Conservation (phyloP, 2,329 filamentous ascomycete species). For the Diplodia intermedia region DNA sequence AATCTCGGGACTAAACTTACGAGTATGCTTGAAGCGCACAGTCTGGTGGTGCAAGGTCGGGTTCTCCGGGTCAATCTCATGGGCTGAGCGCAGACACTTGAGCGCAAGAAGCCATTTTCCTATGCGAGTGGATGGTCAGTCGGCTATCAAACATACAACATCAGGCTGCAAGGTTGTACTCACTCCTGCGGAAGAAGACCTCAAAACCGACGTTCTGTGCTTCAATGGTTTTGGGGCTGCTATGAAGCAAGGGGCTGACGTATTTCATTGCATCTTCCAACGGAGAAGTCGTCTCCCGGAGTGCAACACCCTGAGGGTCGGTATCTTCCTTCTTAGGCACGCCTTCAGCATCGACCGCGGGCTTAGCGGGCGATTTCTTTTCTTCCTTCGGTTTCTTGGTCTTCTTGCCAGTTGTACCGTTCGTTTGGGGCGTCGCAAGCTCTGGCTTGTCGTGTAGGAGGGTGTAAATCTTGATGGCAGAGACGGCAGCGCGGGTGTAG, state of each 20-base stretch:
- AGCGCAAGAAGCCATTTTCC: conserved; percentile 89
- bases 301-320: conserved; percentile 81
- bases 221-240: conserved; percentile 79
- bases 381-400: conserved; percentile 88
- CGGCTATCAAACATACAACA: background rate
- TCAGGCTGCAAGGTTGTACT: conserved; percentile 45
- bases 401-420: conserved; percentile 65
- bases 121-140: conserved; percentile 48
- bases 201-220: conserved; percentile 88
- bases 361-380: conserved; percentile 64
- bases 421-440: conserved; percentile 65
- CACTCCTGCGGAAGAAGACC: conserved; percentile 84
- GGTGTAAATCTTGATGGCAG: conserved; percentile 81
- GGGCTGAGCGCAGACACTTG: conserved; percentile 79
- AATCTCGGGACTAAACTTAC: conserved; percentile 40
- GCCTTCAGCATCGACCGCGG: conserved; percentile 66
- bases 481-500: conserved; percentile 82
- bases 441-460: conserved; percentile 77
- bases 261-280: conserved; percentile 89
- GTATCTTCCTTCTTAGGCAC: conserved; percentile 85
- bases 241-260: conserved; percentile 79
- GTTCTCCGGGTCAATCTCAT: conserved; percentile 71
- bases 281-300: conserved; percentile 82
- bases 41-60: conserved; percentile 78
- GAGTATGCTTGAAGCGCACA: conserved; percentile 69